A percentile compares a stretch with the other conserved stretches of the same genome.
These are phyloP conservation scores for Brasenia schreberi DNA, from an alignment of 164 flowering plant genomes.

Conservation along the genomic window DNA sequence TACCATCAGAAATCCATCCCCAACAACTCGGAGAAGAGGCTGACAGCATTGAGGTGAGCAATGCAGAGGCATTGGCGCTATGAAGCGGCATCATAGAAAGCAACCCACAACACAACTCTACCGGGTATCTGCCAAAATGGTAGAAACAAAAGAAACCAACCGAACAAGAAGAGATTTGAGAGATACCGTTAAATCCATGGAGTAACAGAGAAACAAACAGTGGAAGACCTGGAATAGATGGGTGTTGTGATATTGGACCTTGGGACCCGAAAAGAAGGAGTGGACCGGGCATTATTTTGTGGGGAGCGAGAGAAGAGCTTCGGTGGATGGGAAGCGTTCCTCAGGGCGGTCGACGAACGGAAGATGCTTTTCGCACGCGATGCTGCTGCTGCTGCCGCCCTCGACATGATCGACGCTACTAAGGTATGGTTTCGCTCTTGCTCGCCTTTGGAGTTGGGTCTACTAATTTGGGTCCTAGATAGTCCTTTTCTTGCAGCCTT, in stretches of 20 bases:
- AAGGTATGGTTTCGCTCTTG: not conserved
- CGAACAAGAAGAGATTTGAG: not conserved
- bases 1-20: too few species aligned
- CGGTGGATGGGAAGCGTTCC: not conserved
- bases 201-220: not conserved
- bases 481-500: not conserved
- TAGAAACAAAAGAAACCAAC: not conserved
- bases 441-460: not conserved
- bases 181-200: not conserved
- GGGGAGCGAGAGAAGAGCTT: not conserved
- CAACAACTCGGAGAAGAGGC: too few species aligned
- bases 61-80: too few species aligned
- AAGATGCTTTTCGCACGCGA: not conserved
- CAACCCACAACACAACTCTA: too few species aligned
- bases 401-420: not conserved
- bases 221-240: not conserved
- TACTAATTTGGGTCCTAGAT: too few species aligned
- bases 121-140: not conserved
- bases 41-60: too few species aligned
- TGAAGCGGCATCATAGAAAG: too few species aligned
- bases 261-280: not conserved
- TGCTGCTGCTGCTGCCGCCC: not conserved
- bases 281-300: not conserved
- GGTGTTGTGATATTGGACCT: not conserved
- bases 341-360: not conserved